Percentiles rank a stretch among this genome's conserved stretches.
Evolutionary conservation across 75 land plant genomes (phyloP).

Genomic region (Chamaecyparis obtusa): DNA sequence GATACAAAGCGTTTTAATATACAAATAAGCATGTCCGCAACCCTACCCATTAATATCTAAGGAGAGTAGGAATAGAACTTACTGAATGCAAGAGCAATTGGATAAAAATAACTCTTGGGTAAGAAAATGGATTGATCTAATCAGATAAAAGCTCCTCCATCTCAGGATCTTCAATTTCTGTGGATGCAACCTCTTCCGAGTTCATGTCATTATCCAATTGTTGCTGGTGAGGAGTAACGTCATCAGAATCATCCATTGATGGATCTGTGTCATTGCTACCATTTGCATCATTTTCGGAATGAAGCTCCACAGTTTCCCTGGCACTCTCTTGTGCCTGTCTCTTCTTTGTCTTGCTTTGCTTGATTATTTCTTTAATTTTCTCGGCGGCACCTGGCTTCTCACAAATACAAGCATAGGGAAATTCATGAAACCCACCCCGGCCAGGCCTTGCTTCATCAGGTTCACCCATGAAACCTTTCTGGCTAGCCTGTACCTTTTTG

Average conservation of each 20-base stretch:
- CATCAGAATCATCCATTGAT: conserved; percentile 4
- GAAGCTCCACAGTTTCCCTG: not conserved
- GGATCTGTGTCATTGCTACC: not conserved
- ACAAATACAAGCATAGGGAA: conserved; percentile 66
- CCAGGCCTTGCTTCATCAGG: conserved; percentile 88
- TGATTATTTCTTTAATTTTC: not conserved
- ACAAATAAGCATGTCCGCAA: not conserved
- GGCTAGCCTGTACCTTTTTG: conserved; percentile 54
- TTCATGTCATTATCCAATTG: not conserved
- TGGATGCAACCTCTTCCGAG: not conserved
- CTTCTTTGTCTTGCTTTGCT: not conserved
- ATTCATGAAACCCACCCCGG: conserved; percentile 86
- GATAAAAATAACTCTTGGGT: not conserved
- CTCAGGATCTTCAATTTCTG: conserved; percentile 5
- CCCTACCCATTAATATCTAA: not conserved
- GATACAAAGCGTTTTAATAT: not conserved
- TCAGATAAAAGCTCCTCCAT: conserved; percentile 15
- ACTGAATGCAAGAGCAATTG: not conserved
- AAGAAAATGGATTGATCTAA: not conserved
- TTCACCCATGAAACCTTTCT: conserved; percentile 97
- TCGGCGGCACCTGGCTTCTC: conserved; percentile 24
- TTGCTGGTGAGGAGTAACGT: not conserved
- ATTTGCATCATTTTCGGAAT: not conserved
- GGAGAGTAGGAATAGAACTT: not conserved
- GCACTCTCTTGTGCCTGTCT: not conserved